Evolutionary conservation across 495 filamentous ascomycete genomes (phyloP).

Genomic region (Penicillium salamii): DNA sequence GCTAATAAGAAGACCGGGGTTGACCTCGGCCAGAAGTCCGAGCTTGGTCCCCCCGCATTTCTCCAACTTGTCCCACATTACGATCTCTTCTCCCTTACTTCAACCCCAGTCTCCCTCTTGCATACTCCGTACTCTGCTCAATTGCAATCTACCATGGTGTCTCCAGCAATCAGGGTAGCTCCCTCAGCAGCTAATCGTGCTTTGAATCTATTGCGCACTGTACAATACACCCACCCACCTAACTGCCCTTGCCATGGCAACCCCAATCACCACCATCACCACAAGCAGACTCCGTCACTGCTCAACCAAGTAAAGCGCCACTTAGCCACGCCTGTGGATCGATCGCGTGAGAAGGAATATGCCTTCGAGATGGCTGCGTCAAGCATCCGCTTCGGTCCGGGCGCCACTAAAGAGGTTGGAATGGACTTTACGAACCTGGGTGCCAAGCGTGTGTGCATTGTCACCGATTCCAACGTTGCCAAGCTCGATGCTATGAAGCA

Average conservation of each 20-base stretch:
- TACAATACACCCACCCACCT: constrained; percentile 88
- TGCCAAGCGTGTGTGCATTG: constrained; percentile 79
- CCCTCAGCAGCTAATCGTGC: constrained; percentile 72
- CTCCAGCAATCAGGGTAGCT: constrained; percentile 56
- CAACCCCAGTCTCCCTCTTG: constrained; percentile 5
- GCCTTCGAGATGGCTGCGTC: constrained; percentile 97
- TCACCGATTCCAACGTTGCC: constrained; percentile 79
- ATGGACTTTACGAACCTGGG: constrained; percentile 97
- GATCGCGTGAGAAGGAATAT: constrained; percentile 81
- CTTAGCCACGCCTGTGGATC: constrained; percentile 71
- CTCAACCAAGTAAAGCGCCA: constrained; percentile 57
- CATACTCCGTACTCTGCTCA: not conserved
- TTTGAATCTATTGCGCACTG: constrained; percentile 76
- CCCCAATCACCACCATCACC: constrained; percentile 67
- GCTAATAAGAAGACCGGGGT: no score
- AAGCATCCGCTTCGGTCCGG: constrained; percentile 88
- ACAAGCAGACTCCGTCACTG: constrained; percentile 44
- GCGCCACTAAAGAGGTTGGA: constrained; percentile 94
- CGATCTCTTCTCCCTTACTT: constrained; percentile 9
- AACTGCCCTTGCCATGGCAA: constrained; percentile 91
- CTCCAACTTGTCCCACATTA: constrained; percentile 22
- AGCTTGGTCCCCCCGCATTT: constrained; percentile 20
- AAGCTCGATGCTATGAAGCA: constrained; percentile 82
- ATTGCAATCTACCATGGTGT: constrained; percentile 48
- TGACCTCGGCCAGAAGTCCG: constrained; percentile 24